Evolutionary conservation across 441 rosid genomes (phyloP).

Genomic region (Mallotus japonicus): DNA sequence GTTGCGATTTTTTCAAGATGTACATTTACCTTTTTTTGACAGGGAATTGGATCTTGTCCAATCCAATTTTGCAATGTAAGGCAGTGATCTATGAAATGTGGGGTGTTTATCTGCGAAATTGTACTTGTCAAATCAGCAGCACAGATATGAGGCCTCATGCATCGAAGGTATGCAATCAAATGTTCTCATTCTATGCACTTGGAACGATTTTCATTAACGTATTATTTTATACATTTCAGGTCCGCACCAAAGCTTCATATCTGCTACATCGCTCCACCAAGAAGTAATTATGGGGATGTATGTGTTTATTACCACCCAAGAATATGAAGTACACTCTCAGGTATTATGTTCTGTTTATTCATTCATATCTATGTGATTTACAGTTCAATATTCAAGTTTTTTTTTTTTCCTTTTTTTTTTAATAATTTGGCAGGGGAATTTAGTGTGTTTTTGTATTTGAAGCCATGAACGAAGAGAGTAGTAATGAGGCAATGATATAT

Average conservation of each 20-base stretch:
- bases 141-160: slow-evolving; percentile 64
- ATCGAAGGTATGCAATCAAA: slow-evolving; percentile 48
- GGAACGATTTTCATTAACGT: neutral
- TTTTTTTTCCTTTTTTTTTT: too few species aligned
- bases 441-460: too few species aligned
- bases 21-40: slow-evolving; percentile 59
- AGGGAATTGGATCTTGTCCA: slow-evolving; percentile 70
- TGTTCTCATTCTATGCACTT: slow-evolving; percentile 5
- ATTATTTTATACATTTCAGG: slow-evolving; percentile 39
- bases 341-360: neutral
- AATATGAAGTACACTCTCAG: neutral
- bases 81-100: slow-evolving; percentile 63
- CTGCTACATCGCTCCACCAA: slow-evolving; percentile 49
- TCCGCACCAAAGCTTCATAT: slow-evolving; percentile 82
- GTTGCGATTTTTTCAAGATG: slow-evolving; percentile 60
- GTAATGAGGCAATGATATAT: too few species aligned
- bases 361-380: neutral
- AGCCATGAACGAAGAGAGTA: too few species aligned
- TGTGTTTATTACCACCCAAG: neutral
- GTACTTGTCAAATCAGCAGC: slow-evolving; percentile 72
- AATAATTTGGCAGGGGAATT: too few species aligned
- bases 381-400: neutral
- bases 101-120: slow-evolving; percentile 67
- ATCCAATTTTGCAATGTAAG: slow-evolving; percentile 42
- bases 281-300: slow-evolving; percentile 2